Evolutionary conservation across 371 early-diverging fungal genomes (phyloP).

Genomic region (Funneliformis caledonium): DNA sequence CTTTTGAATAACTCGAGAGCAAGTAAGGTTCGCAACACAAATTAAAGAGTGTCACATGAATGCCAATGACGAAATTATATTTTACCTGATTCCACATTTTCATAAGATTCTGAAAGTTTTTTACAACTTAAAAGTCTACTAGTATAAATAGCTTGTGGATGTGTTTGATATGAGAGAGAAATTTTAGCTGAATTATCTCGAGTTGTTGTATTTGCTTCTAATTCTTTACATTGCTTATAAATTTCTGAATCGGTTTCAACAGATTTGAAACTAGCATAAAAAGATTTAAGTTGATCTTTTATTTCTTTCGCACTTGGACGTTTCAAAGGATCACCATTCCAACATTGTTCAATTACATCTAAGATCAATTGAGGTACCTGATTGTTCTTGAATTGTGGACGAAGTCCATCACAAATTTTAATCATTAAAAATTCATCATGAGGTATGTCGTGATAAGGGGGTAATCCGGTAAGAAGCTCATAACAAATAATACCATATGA

Average conservation of each 20-base stretch:
- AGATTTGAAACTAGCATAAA: too few relatives aligned
- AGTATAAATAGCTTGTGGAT: conserved; percentile 4
- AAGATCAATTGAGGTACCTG: too few relatives aligned
- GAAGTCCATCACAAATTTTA: not conserved
- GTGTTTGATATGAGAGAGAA: not conserved
- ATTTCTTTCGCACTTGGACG: not conserved
- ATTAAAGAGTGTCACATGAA: too few relatives aligned
- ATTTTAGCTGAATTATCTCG: not conserved
- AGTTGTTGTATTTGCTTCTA: not conserved
- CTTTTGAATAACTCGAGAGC: too few relatives aligned
- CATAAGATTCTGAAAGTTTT: not conserved
- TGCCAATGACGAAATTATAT: too few relatives aligned
- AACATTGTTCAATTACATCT: not conserved
- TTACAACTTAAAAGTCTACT: not conserved
- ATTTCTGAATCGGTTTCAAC: not conserved
- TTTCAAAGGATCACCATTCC: not conserved
- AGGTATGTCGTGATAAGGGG: not conserved
- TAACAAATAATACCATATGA: not conserved
- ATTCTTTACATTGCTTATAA: not conserved
- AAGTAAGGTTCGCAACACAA: too few relatives aligned
- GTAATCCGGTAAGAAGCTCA: not conserved
- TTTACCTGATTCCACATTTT: too few relatives aligned
- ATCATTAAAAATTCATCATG: not conserved
- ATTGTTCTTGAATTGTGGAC: not conserved
- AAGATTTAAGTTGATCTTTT: too few relatives aligned